phyloP scores from a whole-genome alignment of 2,329 filamentous ascomycete genomes.

The Teratosphaeria pseudoeucalypti region DNA sequence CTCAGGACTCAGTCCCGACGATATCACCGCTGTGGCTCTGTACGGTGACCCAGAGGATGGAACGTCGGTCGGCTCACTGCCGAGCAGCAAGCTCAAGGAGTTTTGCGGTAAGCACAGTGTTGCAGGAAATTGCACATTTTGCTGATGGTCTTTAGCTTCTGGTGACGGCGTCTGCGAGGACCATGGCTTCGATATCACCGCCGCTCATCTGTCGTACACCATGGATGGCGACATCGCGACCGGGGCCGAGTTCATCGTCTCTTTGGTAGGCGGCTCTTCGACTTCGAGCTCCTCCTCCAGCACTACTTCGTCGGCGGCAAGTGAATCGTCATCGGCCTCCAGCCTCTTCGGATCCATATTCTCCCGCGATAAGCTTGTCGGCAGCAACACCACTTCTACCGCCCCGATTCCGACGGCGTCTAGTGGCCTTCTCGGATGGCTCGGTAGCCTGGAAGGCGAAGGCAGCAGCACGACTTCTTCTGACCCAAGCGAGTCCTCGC shows the following conservation, averaged over 20 bases:
- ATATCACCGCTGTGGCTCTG: slow-evolving; percentile 15
- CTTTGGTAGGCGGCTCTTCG: neutral
- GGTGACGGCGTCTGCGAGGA: slow-evolving; percentile 20
- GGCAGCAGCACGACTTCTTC: neutral
- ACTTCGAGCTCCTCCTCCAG: neutral
- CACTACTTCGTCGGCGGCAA: neutral
- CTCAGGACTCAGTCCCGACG: slow-evolving; percentile 5
- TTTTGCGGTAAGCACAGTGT: slow-evolving; percentile 14
- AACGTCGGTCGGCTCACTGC: slow-evolving; percentile 12
- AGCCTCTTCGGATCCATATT: neutral
- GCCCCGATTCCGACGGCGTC: neutral
- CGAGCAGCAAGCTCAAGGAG: slow-evolving; percentile 14
- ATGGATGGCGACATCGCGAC: slow-evolving; percentile 5
- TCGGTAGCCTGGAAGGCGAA: neutral
- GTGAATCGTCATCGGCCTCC: neutral
- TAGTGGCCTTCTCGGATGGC: neutral
- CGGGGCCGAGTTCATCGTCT: slow-evolving; percentile 10
- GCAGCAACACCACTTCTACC: no score
- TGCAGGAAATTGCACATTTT: neutral
- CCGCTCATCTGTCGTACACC: slow-evolving; percentile 15
- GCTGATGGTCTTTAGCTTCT: slow-evolving; percentile 2
- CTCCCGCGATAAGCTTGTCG: no score
- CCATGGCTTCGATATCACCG: slow-evolving; percentile 15
- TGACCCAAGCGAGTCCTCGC: neutral
- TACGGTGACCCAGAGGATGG: slow-evolving; percentile 23